Conservation (phyloP, 768 basidiomycete species). For the Cystofilobasidium ferigula region DNA sequence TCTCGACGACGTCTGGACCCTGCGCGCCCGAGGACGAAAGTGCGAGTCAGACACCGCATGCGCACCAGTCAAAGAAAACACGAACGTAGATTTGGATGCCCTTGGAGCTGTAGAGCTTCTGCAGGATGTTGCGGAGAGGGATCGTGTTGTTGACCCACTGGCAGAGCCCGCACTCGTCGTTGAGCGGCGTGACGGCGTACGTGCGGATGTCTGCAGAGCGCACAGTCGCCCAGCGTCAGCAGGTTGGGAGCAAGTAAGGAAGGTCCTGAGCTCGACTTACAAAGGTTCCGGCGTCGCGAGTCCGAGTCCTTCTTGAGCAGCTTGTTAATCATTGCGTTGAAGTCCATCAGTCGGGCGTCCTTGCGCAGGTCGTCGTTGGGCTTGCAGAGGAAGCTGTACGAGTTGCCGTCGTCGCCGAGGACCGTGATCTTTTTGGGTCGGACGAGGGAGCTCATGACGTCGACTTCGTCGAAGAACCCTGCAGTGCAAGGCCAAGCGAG, state of each 20-base stretch:
- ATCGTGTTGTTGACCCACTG: conserved; percentile 96
- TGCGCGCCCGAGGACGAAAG: too few relatives aligned
- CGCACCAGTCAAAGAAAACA: background rate
- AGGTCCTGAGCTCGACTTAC: conserved; percentile 52
- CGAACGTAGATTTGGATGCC: conserved; percentile 47
- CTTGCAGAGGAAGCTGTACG: conserved; percentile 86
- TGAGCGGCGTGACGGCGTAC: conserved; percentile 94
- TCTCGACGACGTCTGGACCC: conserved; percentile 31
- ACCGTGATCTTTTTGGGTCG: conserved; percentile 85
- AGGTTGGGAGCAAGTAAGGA: too few relatives aligned
- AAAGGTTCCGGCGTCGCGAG: conserved; percentile 75
- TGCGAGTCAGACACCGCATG: background rate
- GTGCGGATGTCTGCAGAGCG: conserved; percentile 67
- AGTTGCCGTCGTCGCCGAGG: conserved; percentile 64
- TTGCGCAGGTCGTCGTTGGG: conserved; percentile 95
- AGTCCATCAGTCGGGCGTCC: conserved; percentile 94
- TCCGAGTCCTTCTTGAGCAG: conserved; percentile 86
- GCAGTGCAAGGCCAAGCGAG: background rate
- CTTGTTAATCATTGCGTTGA: conserved; percentile 95
- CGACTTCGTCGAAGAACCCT: conserved; percentile 75
- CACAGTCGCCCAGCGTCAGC: conserved; percentile 12
- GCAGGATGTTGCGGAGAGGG: conserved; percentile 64
- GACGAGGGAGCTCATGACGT: conserved; percentile 81
- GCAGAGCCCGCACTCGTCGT: conserved; percentile 93
- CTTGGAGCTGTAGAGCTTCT: conserved; percentile 53